A percentile compares a stretch with the other conserved stretches of the same genome.
phyloP scores from a whole-genome alignment of 768 basidiomycete genomes.

The Serendipita sp. region DNA sequence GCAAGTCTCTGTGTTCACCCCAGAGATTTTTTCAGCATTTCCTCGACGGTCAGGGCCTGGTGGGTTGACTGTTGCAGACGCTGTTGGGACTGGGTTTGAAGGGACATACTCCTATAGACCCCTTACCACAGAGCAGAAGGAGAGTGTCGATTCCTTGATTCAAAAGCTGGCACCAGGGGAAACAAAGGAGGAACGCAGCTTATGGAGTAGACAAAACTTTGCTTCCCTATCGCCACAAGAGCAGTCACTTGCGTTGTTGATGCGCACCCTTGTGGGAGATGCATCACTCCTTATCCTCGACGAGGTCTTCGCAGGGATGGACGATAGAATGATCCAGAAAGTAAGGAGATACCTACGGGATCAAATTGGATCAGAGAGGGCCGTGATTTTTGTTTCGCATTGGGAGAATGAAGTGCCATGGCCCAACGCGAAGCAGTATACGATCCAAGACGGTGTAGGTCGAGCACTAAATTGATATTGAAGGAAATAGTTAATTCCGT shows the following conservation, averaged over 20 bases:
- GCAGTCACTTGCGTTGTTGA: slow-evolving; percentile 66
- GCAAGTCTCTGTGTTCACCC: slow-evolving; percentile 65
- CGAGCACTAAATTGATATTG: neutral
- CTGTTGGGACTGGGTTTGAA: slow-evolving; percentile 75
- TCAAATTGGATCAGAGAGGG: slow-evolving; percentile 35
- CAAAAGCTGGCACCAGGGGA: slow-evolving; percentile 41
- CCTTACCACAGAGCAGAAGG: slow-evolving; percentile 20
- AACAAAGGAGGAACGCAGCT: neutral
- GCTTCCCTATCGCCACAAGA: slow-evolving; percentile 51
- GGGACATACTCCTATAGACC: slow-evolving; percentile 53
- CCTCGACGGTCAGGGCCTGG: slow-evolving; percentile 40
- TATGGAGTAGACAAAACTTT: slow-evolving; percentile 31
- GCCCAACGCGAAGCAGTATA: slow-evolving; percentile 16
- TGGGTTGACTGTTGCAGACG: slow-evolving; percentile 55
- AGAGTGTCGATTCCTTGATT: slow-evolving; percentile 42
- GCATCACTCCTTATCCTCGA: slow-evolving; percentile 72
- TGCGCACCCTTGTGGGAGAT: slow-evolving; percentile 66
- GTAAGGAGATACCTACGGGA: slow-evolving; percentile 47
- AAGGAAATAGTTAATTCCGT: too few relatives aligned
- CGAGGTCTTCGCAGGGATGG: slow-evolving; percentile 91
- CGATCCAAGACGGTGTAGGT: neutral
- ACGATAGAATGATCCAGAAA: slow-evolving; percentile 51
- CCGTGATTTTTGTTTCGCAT: slow-evolving; percentile 74
- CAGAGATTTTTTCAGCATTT: slow-evolving; percentile 84
- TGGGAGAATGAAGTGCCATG: slow-evolving; percentile 89